Base-by-base conservation (phyloP, 805 yeast species). In the Ascoidea rubescens region DNA sequence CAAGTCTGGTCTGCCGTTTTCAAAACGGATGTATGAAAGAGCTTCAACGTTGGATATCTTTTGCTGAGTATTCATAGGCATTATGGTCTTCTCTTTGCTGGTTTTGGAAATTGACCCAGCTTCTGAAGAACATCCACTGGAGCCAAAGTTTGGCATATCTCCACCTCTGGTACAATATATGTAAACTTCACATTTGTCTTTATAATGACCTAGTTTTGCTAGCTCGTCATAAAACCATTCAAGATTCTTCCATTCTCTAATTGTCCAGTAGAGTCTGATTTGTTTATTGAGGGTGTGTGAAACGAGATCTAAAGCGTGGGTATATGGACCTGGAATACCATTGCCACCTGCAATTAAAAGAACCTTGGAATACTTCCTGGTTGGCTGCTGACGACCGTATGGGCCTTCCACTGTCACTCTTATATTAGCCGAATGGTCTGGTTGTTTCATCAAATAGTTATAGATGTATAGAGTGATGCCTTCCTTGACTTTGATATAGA, bases 291-390 rank as follows among this genome's bases (percentile, higher is more conserved):
- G 10, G 10, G 6, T 57, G 51, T 62, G 60, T 2, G 68, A 63
- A 33, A 10, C 42, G 10, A 67, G 54, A 52, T 67, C 68, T 44
- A 62, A 53, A 0, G 76, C 77, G 53, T 77, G 71, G 2, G 78
- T 68, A 46, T 74, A 67, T 7, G 77, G 67, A 0, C 80, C 83
- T 0, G 87, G 78, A 59, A 80, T 71, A 8, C 87, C 87, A 55
- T 78, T 77, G 5, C 86, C 87, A 7, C 86, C 86, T 4, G 83
- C 81, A 46, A 80, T 63, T 47, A 79, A 70, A 5, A 79, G 64
- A 1, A 75, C 73, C 48, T 71, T 69, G 43, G 69, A 70, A 58
- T 74, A 78, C 21, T 71, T 67, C 48, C 69, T 69, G 53, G 77
- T 73, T 1, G 80, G 81, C 1, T 71, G 60, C 5, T 64, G 60